Percentiles rank a stretch among this genome's conserved stretches.
These are phyloP conservation scores for Monilinia vaccinii-corymbosi DNA, from an alignment of 2,329 filamentous ascomycete genomes.

Conservation along the genomic window DNA sequence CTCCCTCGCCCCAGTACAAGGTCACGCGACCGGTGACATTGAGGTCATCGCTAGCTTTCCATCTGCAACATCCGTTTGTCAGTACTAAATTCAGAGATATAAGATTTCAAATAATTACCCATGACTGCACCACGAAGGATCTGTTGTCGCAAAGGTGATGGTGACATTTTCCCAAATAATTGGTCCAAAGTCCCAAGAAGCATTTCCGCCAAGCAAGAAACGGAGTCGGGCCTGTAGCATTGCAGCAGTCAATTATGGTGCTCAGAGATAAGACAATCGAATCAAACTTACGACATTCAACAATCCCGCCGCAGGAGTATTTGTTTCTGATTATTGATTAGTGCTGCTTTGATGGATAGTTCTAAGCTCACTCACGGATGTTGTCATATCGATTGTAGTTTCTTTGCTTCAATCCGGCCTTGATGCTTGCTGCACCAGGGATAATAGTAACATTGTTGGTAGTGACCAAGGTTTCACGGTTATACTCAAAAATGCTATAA, in stretches of 20 bases:
- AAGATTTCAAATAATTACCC: neutral
- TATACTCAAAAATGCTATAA: neutral
- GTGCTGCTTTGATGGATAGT: neutral
- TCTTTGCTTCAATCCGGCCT: neutral
- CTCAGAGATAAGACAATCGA: neutral
- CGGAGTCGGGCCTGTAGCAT: slow-evolving; percentile 12
- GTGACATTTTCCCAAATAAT: slow-evolving; percentile 10
- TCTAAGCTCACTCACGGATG: neutral
- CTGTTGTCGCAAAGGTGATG: neutral
- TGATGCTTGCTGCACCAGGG: neutral
- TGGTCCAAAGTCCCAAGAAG: slow-evolving; percentile 19
- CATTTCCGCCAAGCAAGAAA: neutral
- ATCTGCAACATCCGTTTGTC: neutral
- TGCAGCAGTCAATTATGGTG: neutral
- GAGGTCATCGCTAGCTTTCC: neutral
- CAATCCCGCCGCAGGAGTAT: neutral
- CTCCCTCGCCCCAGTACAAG: neutral
- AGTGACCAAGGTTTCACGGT: neutral
- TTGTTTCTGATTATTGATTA: neutral
- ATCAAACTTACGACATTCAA: neutral
- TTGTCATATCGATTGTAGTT: neutral
- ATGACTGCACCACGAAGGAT: neutral
- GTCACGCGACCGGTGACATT: neutral
- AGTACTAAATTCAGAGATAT: neutral
- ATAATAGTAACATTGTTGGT: neutral